phyloP scores from a whole-genome alignment of 495 filamentous ascomycete genomes.

The Acidiella bohemica region DNA sequence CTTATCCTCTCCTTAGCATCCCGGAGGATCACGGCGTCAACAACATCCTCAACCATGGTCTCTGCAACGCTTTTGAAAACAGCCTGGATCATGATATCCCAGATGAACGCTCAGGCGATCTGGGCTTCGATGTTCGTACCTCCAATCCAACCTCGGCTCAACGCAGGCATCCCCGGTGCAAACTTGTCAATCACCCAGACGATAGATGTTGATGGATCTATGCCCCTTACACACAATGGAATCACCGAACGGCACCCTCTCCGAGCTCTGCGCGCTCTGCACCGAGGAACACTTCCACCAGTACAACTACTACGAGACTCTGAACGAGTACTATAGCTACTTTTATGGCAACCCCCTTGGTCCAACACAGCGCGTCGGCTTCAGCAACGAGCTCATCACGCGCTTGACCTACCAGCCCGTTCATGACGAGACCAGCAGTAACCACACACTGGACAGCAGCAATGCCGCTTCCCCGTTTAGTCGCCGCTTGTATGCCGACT shows the following conservation, averaged over 20 bases:
- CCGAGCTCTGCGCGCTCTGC: slow-evolving; percentile 63
- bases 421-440: slow-evolving; percentile 52
- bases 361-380: slow-evolving; percentile 71
- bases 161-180: slow-evolving; percentile 45
- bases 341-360: slow-evolving; percentile 62
- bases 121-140: slow-evolving; percentile 48
- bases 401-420: slow-evolving; percentile 54
- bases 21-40: slow-evolving; percentile 56
- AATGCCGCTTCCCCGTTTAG: slow-evolving; percentile 54
- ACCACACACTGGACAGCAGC: slow-evolving; percentile 53
- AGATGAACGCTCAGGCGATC: slow-evolving; percentile 33
- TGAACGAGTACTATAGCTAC: slow-evolving; percentile 72
- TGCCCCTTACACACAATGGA: slow-evolving; percentile 72
- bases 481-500: slow-evolving; percentile 60
- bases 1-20: slow-evolving; percentile 49
- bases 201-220: slow-evolving; percentile 65
- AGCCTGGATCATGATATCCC: slow-evolving; percentile 35
- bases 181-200: slow-evolving; percentile 45
- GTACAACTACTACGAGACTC: slow-evolving; percentile 46
- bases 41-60: slow-evolving; percentile 61
- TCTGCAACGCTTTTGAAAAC: slow-evolving; percentile 51
- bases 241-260: slow-evolving; percentile 30
- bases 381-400: slow-evolving; percentile 72
- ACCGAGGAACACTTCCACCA: slow-evolving; percentile 50
- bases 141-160: slow-evolving; percentile 48